Conservation (phyloP, 768 basidiomycete species). For the Mycena amicta region DNA sequence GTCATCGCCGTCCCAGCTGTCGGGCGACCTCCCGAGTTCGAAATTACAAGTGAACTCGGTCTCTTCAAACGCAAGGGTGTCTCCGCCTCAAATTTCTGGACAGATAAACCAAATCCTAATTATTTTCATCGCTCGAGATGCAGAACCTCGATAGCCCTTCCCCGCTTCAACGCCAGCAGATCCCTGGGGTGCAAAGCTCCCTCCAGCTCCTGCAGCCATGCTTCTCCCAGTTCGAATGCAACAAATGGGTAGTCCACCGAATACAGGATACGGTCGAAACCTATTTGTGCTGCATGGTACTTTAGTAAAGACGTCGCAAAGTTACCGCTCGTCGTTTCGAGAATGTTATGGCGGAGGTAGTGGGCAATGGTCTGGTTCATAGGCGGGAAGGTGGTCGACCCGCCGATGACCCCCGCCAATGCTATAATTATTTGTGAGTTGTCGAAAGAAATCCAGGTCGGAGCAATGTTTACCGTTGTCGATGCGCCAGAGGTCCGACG, state of each 20-base stretch:
- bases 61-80: too few species aligned
- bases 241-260: slow-evolving; percentile 31
- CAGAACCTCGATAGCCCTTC: slow-evolving; percentile 14
- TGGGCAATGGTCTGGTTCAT: slow-evolving; percentile 41
- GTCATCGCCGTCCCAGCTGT: too few species aligned
- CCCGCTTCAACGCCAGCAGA: slow-evolving; percentile 15
- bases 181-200: slow-evolving; percentile 1
- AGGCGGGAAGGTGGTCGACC: slow-evolving; percentile 9
- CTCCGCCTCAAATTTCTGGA: too few species aligned
- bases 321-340: slow-evolving; percentile 44
- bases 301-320: slow-evolving; percentile 41
- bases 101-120: too few species aligned
- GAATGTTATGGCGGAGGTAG: slow-evolving; percentile 43
- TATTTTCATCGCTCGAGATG: slow-evolving; percentile 1
- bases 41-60: too few species aligned
- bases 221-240: slow-evolving; percentile 3
- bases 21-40: too few species aligned
- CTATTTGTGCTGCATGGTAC: slow-evolving; percentile 44
- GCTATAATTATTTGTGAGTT: slow-evolving; percentile 27
- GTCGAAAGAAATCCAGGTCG: too few species aligned
- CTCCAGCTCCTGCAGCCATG: slow-evolving; percentile 5
- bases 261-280: slow-evolving; percentile 42
- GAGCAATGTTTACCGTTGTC: slow-evolving; percentile 38
- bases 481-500: slow-evolving; percentile 44
- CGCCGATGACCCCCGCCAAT: slow-evolving; percentile 25